These are phyloP conservation scores for Tolypocladium tropicale DNA, from an alignment of 2,329 filamentous ascomycete species.

Conservation along the genomic window DNA sequence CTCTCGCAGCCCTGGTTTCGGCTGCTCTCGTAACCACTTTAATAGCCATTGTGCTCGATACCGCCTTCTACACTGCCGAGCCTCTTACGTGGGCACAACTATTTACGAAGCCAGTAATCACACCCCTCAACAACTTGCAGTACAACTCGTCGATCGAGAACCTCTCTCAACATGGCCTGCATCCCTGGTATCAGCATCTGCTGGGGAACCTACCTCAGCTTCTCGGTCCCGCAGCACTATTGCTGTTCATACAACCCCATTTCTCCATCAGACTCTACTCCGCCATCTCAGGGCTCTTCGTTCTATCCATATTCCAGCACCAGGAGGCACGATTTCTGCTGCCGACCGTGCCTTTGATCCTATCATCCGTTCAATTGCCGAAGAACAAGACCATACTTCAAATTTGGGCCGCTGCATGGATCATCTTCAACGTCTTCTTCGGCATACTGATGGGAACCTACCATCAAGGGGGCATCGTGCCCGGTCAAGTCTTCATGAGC, in stretches of 20 bases:
- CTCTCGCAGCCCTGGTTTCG: constrained; percentile 51
- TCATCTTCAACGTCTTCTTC: constrained; percentile 57
- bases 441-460: constrained; percentile 71
- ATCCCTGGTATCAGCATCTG: constrained; percentile 70
- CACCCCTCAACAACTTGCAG: constrained; percentile 65
- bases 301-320: constrained; percentile 66
- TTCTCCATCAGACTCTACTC: constrained; percentile 56
- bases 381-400: constrained; percentile 36
- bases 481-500: constrained; percentile 65
- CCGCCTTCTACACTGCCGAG: constrained; percentile 63
- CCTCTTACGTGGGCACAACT: constrained; percentile 56
- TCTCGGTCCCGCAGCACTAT: constrained; percentile 56
- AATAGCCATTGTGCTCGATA: constrained; percentile 73
- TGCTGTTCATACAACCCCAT: constrained; percentile 49
- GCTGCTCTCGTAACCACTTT: constrained; percentile 58
- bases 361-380: constrained; percentile 62
- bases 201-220: constrained; percentile 60
- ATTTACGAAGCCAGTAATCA: constrained; percentile 56
- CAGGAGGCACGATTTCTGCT: constrained; percentile 73
- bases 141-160: constrained; percentile 66
- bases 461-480: constrained; percentile 70
- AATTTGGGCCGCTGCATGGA: constrained; percentile 53
- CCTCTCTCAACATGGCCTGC: constrained; percentile 64
- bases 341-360: constrained; percentile 64
- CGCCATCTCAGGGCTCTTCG: constrained; percentile 59